phyloP scores from a whole-genome alignment of 805 yeast species.

The Jamesozyma spencerorum region DNA sequence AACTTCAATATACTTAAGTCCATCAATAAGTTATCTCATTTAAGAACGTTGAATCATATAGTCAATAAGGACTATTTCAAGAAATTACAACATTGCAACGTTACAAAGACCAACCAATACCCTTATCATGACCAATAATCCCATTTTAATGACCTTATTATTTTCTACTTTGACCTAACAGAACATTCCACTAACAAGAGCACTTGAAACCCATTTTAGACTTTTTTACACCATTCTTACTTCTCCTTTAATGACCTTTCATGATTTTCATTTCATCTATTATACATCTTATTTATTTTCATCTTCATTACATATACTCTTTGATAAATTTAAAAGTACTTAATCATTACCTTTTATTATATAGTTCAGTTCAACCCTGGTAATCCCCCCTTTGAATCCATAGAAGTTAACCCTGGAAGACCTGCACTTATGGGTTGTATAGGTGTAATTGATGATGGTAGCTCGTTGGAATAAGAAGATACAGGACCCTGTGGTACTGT shows the following conservation, averaged over 20 bases:
- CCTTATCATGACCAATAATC: not conserved
- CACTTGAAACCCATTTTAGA: not conserved
- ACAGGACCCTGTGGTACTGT: too few relatives aligned
- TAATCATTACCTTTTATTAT: not conserved
- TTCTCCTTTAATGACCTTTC: not conserved
- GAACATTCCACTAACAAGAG: not conserved
- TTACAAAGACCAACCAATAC: not conserved
- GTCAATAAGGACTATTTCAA: not conserved
- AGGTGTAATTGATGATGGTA: not conserved
- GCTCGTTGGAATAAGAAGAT: not conserved
- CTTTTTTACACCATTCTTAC: not conserved
- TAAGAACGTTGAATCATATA: not conserved
- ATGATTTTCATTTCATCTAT: too few relatives aligned
- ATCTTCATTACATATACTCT: not conserved
- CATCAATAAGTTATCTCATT: not conserved
- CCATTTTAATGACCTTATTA: not conserved
- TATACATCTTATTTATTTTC: not conserved
- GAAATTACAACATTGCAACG: not conserved
- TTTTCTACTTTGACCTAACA: too few relatives aligned
- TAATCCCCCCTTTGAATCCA: not conserved
- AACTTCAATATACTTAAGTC: not conserved
- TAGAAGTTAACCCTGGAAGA: conserved; percentile 9
- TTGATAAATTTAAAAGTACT: not conserved
- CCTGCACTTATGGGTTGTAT: not conserved
- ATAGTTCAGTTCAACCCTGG: conserved; percentile 1